Conservation (phyloP, 1,284 basidiomycete species). For the Cutaneotrichosporon sp. region DNA sequence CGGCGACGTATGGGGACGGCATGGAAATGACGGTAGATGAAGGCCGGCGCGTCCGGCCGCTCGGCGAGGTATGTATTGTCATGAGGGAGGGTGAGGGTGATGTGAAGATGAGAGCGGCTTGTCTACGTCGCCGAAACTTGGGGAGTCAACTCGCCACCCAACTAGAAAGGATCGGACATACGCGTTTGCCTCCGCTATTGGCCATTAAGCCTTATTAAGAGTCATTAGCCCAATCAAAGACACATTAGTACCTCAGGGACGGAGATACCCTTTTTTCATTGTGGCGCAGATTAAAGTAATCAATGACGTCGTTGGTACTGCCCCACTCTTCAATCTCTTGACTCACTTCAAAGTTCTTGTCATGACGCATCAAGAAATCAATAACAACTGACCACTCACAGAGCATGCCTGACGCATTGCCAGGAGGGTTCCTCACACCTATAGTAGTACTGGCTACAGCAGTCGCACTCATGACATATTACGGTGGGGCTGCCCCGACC, state of each 20-base stretch:
- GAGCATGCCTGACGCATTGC: neutral
- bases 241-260: no score
- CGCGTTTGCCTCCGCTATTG: no score
- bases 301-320: no score
- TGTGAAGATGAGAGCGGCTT: neutral
- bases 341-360: no score
- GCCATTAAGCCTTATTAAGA: no score
- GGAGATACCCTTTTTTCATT: no score
- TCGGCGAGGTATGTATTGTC: neutral
- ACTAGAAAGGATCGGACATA: no score
- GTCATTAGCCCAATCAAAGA: no score
- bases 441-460: neutral
- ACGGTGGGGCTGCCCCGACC: neutral
- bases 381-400: neutral
- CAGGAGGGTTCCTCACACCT: no score
- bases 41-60: neutral
- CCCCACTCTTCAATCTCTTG: no score
- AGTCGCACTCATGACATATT: neutral
- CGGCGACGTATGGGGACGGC: neutral
- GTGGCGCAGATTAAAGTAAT: no score
- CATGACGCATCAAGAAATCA: neutral
- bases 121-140: neutral
- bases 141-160: no score
- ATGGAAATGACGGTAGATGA: neutral
- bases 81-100: neutral